Base-by-base conservation (phyloP, 129 eudicot species). In the Gnaphalium uliginosum region DNA sequence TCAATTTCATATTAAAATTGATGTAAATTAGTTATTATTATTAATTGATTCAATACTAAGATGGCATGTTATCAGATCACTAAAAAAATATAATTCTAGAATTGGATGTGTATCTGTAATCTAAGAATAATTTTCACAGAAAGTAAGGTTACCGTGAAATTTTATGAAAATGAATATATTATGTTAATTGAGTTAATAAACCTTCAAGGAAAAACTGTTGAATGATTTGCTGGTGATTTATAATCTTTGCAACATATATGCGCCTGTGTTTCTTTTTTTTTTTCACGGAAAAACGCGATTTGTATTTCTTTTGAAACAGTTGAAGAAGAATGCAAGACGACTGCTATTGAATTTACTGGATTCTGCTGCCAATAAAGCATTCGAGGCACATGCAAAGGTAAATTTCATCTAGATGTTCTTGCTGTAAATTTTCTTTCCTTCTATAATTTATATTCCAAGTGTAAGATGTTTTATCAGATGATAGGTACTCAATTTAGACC, bases 281-380 rank as follows among this genome's bases (percentile, higher is more conserved):
- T n/a, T n/a, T n/a, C n/a, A n/a, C n/a, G n/a, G n/a, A n/a, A n/a
- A n/a, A 51, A 50, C 7, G 21, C 17, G 4, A n/a, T 78, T 25
- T 27, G 3, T 71, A 71, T 53, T 35, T 72, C 53, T 72, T 23
- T 8, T 56, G 48, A 68, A 76, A 59, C 53, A 83, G 85, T 69
- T 86, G 83, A 83, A 83, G 57, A 29, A 80, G 15, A 77, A 86
- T 8, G 68, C 89, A 56, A 79, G 79, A 35, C 67, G 58, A 57
- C 54, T 86, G 14, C 78, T 86, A 19, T 46, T 74, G 37, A 74
- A 80, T 56, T 24, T 86, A 74, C 78, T 86, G 26, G 76, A 86
- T 48, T 68, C 66, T 76, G 76, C 81, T 39, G 74, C 89, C 22
- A 58, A 73, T 61, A 77, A 67, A 63, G 66, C 81, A 53, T 75